A percentile compares a stretch with the other conserved stretches of the same genome.
These are phyloP conservation scores for Cordyceps farinosa DNA, from an alignment of 2,329 filamentous ascomycete genomes.

Conservation along the genomic window DNA sequence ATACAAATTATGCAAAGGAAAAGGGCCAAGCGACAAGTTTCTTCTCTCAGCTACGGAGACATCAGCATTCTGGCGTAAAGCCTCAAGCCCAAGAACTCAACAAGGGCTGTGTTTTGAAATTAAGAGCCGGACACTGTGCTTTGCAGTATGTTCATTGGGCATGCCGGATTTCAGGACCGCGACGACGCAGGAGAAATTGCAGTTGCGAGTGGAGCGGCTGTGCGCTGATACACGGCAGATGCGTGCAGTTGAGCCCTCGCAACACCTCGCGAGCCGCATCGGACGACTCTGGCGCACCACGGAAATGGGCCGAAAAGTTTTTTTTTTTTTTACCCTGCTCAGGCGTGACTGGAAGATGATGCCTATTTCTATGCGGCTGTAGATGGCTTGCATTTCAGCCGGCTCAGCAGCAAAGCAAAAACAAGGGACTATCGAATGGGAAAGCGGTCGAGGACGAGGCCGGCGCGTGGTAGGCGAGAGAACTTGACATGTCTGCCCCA, in stretches of 20 bases:
- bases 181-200: background rate
- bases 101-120: too few species aligned
- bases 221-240: background rate
- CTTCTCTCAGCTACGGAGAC: too few species aligned
- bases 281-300: background rate
- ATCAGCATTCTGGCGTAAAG: too few species aligned
- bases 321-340: background rate
- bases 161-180: too few species aligned
- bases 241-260: background rate
- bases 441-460: background rate
- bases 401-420: background rate
- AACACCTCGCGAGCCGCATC: background rate
- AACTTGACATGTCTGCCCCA: too few species aligned
- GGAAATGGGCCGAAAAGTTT: background rate
- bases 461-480: too few species aligned
- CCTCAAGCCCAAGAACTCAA: too few species aligned
- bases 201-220: background rate
- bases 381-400: slow-evolving; percentile 9
- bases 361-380: background rate
- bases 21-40: too few species aligned
- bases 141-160: too few species aligned
- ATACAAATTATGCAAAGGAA: too few species aligned
- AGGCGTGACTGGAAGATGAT: background rate
- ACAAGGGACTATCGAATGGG: background rate
- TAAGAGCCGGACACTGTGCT: too few species aligned